phyloP scores from a whole-genome alignment of 768 basidiomycete species.

The Strobilomyces confusus region DNA sequence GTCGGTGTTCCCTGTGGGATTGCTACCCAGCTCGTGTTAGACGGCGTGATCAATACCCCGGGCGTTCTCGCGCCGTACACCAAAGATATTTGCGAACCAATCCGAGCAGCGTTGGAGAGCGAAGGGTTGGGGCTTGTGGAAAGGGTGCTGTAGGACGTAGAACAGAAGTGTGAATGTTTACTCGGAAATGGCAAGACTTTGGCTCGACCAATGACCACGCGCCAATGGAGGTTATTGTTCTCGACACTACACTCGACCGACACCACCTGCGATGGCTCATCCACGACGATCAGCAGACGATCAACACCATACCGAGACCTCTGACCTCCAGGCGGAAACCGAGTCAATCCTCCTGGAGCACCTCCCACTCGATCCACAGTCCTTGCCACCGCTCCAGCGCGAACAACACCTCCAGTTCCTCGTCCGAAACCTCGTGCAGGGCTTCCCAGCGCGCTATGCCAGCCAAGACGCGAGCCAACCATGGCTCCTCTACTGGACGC shows the following conservation, averaged over 20 bases:
- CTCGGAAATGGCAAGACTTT: neutral
- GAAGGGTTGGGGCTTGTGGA: slow-evolving; percentile 77
- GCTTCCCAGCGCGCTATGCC: slow-evolving; percentile 74
- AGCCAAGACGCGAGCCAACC: slow-evolving; percentile 93
- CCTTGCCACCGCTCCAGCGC: slow-evolving; percentile 46
- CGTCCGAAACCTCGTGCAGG: slow-evolving; percentile 64
- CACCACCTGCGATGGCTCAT: slow-evolving; percentile 15
- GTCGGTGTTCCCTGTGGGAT: slow-evolving; percentile 95
- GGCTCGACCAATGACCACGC: neutral
- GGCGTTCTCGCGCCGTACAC: slow-evolving; percentile 88
- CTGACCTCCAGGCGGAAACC: slow-evolving; percentile 56
- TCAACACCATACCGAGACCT: slow-evolving; percentile 60
- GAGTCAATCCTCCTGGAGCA: slow-evolving; percentile 62
- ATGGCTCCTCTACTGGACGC: slow-evolving; percentile 92
- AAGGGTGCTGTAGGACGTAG: slow-evolving; percentile 50
- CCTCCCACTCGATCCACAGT: slow-evolving; percentile 33
- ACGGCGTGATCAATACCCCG: slow-evolving; percentile 72
- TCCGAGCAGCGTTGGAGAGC: slow-evolving; percentile 60
- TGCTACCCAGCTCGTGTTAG: slow-evolving; percentile 86
- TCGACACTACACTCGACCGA: neutral
- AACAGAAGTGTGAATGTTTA: neutral
- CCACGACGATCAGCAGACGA: slow-evolving; percentile 47
- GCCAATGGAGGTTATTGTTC: neutral
- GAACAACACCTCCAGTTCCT: slow-evolving; percentile 74
- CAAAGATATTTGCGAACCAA: slow-evolving; percentile 76